Base-by-base conservation (phyloP, 306 rosid species). In the Quercus alba region DNA sequence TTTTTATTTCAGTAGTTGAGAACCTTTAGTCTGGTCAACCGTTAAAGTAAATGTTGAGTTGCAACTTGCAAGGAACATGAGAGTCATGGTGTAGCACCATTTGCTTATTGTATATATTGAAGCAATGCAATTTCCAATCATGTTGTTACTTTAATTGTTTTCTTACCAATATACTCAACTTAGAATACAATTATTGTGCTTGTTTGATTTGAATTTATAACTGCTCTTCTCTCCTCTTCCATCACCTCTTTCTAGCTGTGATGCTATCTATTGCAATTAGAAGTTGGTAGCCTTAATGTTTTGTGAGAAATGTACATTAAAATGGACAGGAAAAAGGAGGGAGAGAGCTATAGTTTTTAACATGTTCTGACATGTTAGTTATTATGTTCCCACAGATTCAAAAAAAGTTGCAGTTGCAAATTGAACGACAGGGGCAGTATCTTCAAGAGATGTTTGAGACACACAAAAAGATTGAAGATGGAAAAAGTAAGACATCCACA, bases 371-470 rank as follows among this genome's bases (percentile, higher is more conserved):
- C 74, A 41, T 76, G 25, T 28, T 80, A 51, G 51, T 66, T 84
- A 62, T 49, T 28, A 68, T 72, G 55, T 59, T 51, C 31, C 75
- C 56, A 51, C 88, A 95, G 99, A 84, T 82, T 68, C 99, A 95
- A 89, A 91, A 94, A 78, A 93, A 85, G 64, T 80, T 95, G 87
- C 99, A 95, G 86, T 81, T 93, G 79, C 85, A 92, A 84, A 88
- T 95, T 81, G 99, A 95, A 85, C 85, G 86, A 82, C 99, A 95
- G 84, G 97, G 92, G 66, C 92, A 91, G 83, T 79, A 72, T 78
- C 94, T 95, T 63, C 90, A 89, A 75, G 78, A 83, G 93, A 95
- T 95, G 92, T 88, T 93, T 80, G 97, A 95, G 89, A 84, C 91
- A 23, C 99, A 91, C 54, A 88, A 79, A 77, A 89, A 81, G 76